Evolutionary conservation across 345 rosid species (phyloP).

Genomic region (Boechera retrofracta): DNA sequence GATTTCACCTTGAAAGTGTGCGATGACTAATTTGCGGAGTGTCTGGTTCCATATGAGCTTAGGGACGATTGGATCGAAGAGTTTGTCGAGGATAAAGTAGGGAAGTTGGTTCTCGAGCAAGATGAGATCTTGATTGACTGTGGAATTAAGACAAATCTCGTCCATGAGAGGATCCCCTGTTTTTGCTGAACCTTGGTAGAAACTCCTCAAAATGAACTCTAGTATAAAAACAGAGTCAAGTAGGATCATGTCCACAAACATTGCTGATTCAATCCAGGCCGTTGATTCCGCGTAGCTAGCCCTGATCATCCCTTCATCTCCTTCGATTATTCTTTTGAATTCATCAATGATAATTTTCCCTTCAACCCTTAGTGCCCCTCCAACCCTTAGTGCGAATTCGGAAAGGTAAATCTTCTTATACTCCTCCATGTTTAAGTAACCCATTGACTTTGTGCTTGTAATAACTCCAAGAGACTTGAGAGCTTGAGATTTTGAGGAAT

Average conservation of each 20-base stretch:
- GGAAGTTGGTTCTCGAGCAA: conserved; percentile 46
- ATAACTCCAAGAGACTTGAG: no score
- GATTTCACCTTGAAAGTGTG: background rate
- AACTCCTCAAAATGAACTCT: background rate
- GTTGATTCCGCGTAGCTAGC: background rate
- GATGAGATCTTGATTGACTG: background rate
- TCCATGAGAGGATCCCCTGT: conserved; percentile 8
- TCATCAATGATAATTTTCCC: background rate
- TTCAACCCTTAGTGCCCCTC: background rate
- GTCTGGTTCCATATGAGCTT: background rate
- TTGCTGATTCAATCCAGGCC: no score
- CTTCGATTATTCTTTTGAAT: background rate
- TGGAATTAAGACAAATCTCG: background rate
- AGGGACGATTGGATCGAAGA: background rate
- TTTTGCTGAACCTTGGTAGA: no score
- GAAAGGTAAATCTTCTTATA: no score
- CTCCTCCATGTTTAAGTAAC: no score
- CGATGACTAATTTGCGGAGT: background rate
- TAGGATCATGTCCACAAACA: no score
- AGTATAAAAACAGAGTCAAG: no score
- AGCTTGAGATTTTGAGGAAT: no score
- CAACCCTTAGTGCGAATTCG: background rate
- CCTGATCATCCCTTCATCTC: conserved; percentile 5
- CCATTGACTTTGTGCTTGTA: no score
- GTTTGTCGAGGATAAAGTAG: conserved; percentile 27